Percentiles rank a stretch among this genome's conserved stretches.
Conservation (phyloP, 2,329 filamentous ascomycete species). For the Scedosporium boydii region DNA sequence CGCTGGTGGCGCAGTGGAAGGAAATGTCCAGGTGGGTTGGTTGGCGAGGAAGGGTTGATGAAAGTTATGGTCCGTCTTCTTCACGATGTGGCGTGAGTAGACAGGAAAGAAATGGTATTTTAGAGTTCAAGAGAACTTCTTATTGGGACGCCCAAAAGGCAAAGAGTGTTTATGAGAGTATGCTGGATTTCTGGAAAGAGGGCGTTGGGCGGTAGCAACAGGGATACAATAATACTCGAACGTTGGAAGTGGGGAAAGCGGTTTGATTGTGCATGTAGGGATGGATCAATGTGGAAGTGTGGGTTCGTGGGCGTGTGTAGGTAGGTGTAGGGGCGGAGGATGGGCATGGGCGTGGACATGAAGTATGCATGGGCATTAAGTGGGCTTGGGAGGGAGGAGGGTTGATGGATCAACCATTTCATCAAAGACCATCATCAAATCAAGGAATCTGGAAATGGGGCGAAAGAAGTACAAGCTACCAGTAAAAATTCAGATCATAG, state of each 20-base stretch:
- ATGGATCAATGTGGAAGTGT: slow-evolving; percentile 13
- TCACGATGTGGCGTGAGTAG: background rate
- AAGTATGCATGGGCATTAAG: slow-evolving; percentile 6
- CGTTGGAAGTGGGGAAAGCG: slow-evolving; percentile 4
- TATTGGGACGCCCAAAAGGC: background rate
- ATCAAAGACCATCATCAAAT: no score
- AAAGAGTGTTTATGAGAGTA: slow-evolving; percentile 4
- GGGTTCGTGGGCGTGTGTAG: slow-evolving; percentile 9
- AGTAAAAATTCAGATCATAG: no score
- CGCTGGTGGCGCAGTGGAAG: no score
- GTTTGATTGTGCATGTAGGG: slow-evolving; percentile 2
- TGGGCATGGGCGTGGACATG: slow-evolving; percentile 4
- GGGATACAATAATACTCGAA: background rate
- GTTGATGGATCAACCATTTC: background rate
- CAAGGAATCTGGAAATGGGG: background rate
- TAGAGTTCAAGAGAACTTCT: background rate
- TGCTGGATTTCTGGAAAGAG: slow-evolving; percentile 7
- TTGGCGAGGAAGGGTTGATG: background rate
- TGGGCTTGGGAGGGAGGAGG: background rate
- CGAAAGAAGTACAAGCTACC: no score
- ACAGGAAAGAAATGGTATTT: background rate
- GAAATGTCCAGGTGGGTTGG: no score
- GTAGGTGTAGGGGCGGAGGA: background rate
- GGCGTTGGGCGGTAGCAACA: slow-evolving; percentile 5
- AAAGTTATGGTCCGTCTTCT: background rate